Conservation (phyloP, 441 rosid species). For the Erodium chrysanthum region DNA sequence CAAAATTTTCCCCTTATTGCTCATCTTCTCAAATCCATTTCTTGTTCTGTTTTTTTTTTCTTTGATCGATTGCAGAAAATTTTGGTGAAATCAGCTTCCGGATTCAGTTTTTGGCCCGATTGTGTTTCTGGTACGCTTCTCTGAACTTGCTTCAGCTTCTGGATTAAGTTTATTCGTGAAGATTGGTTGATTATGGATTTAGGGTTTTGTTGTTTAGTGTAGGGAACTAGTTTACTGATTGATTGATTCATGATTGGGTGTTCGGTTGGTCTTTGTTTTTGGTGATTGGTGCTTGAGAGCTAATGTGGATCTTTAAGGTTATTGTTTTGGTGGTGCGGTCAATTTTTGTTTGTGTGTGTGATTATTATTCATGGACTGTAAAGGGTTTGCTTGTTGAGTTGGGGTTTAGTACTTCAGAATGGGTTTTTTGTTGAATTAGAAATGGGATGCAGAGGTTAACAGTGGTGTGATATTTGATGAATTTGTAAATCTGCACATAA, state of each 20-base stretch:
- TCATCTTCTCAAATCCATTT: slow-evolving; percentile 9
- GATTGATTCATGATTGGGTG: not conserved
- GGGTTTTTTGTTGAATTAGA: not conserved
- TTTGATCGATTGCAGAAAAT: slow-evolving; percentile 12
- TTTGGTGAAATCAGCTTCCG: slow-evolving; percentile 6
- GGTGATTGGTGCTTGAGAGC: too few relatives aligned
- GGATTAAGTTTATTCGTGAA: slow-evolving; percentile 5
- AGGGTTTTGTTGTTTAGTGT: not conserved
- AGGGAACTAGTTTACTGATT: not conserved
- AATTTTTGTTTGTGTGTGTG: too few relatives aligned
- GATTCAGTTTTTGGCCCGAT: slow-evolving; percentile 11
- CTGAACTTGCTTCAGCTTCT: slow-evolving; percentile 6
- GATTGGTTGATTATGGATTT: slow-evolving; percentile 1
- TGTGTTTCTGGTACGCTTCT: slow-evolving; percentile 19
- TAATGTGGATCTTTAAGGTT: too few relatives aligned
- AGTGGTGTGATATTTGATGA: not conserved
- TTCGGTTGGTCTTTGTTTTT: too few relatives aligned
- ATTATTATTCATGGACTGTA: not conserved
- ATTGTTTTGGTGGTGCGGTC: not conserved
- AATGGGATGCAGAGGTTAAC: not conserved
- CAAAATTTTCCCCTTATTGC: not conserved
- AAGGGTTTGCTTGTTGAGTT: not conserved
- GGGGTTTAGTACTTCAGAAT: not conserved
- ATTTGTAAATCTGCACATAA: not conserved
- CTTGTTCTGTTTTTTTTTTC: not conserved